Percentiles rank a stretch among this genome's conserved stretches.
phyloP scores from a whole-genome alignment of 225 moss, liverwort and hornwort genomes.

The Physcomitrellopsis africana region DNA sequence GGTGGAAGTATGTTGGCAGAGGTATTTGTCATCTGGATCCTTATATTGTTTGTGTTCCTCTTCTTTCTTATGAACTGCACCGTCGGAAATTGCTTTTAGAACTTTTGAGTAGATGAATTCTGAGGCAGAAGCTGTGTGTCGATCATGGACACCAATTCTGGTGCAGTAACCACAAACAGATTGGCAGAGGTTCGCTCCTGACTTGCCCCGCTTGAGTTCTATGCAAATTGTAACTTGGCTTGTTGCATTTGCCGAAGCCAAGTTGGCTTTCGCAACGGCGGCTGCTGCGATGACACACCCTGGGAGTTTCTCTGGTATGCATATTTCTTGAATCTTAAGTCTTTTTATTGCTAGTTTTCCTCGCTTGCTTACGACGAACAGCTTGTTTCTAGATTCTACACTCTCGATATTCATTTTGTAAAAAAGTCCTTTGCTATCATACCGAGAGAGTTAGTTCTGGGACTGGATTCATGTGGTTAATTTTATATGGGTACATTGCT shows the following conservation, averaged over 20 bases:
- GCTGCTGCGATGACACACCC: constrained; percentile 65
- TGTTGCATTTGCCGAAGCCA: constrained; percentile 48
- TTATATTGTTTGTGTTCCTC: constrained; percentile 50
- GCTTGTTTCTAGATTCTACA: constrained; percentile 44
- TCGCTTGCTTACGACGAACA: constrained; percentile 46
- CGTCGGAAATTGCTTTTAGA: constrained; percentile 31
- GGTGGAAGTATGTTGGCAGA: constrained; percentile 28
- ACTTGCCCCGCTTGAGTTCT: constrained; percentile 34
- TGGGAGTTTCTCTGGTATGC: constrained; percentile 55
- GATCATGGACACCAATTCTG: constrained; percentile 57
- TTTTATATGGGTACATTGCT: no score
- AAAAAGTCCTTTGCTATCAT: no score
- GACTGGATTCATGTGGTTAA: no score
- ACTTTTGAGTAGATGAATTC: background rate
- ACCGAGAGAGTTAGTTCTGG: no score
- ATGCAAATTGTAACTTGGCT: constrained; percentile 36
- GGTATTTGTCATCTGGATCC: constrained; percentile 50
- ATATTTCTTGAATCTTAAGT: constrained; percentile 54
- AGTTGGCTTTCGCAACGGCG: no score
- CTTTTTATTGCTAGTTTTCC: constrained; percentile 45
- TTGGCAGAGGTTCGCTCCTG: constrained; percentile 55
- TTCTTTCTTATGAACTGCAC: constrained; percentile 69
- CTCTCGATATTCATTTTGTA: no score
- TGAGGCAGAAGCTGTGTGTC: background rate
- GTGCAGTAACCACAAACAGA: constrained; percentile 55